A percentile compares a stretch with the other conserved stretches of the same genome.
Evolutionary conservation across 139 green algal species (phyloP).

Genomic region (Coelastrella sp.): DNA sequence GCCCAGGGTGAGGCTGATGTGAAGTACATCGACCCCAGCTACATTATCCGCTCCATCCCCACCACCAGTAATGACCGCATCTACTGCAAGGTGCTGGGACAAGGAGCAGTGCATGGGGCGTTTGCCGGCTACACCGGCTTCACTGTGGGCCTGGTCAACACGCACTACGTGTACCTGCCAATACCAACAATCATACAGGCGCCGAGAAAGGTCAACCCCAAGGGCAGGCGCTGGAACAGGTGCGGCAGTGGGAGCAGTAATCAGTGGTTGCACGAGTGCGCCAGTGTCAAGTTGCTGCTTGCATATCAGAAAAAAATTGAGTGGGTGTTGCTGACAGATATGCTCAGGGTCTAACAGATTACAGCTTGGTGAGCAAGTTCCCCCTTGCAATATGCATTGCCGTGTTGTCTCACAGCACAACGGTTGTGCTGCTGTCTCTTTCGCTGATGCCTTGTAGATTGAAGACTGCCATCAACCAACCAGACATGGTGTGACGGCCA

Average conservation of each 20-base stretch:
- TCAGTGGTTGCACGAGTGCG: not conserved
- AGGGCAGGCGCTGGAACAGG: conserved; percentile 69
- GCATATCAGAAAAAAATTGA: not conserved
- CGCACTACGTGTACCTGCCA: conserved; percentile 92
- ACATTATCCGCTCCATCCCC: conserved; percentile 97
- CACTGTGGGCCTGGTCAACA: conserved; percentile 94
- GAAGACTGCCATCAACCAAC: conserved; percentile 85
- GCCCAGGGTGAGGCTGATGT: conserved; percentile 78
- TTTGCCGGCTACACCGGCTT: conserved; percentile 95
- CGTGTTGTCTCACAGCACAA: too few species aligned
- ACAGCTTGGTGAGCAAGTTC: too few species aligned
- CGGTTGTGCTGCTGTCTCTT: not conserved
- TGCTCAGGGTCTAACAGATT: too few species aligned
- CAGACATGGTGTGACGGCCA: conserved; percentile 66
- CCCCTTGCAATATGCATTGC: too few species aligned
- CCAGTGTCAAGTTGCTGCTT: not conserved
- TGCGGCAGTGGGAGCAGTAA: conserved; percentile 2
- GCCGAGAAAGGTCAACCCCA: conserved; percentile 65
- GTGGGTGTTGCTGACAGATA: not conserved
- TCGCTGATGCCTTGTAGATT: conserved; percentile 62
- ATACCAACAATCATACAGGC: conserved; percentile 89
- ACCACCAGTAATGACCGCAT: conserved; percentile 92
- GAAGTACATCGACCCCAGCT: conserved; percentile 97
- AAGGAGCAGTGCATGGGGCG: conserved; percentile 95
- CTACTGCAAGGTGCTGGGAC: conserved; percentile 95